Percentiles rank a stretch among this genome's conserved stretches.
These are phyloP conservation scores for Medicago arabica DNA, from an alignment of 306 rosid genomes.

Conservation along the genomic window DNA sequence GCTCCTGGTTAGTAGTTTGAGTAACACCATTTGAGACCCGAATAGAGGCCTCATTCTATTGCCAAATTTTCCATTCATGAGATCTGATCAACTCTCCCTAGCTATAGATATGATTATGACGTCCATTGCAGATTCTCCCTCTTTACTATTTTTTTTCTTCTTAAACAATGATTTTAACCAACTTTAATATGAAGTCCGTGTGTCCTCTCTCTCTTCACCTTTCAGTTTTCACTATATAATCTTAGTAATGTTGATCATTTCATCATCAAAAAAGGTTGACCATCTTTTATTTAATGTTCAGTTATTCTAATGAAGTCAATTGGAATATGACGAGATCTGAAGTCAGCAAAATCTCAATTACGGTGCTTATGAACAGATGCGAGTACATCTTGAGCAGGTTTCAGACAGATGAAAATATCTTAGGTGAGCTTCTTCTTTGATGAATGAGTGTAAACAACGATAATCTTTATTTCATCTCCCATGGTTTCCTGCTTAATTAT, in stretches of 20 bases:
- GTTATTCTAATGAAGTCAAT: slow-evolving; percentile 57
- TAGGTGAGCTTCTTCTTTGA: slow-evolving; percentile 56
- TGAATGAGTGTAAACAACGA: slow-evolving; percentile 16
- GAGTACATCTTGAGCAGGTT: slow-evolving; percentile 80
- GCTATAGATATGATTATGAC: slow-evolving; percentile 1
- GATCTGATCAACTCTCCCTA: slow-evolving; percentile 29
- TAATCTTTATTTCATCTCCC: slow-evolving; percentile 43
- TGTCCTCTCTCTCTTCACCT: neutral
- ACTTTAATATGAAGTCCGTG: slow-evolving; percentile 23
- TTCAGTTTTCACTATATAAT: slow-evolving; percentile 22
- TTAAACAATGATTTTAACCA: slow-evolving; percentile 17
- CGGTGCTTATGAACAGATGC: slow-evolving; percentile 75
- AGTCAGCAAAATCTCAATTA: slow-evolving; percentile 84
- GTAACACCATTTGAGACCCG: slow-evolving; percentile 1
- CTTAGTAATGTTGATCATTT: slow-evolving; percentile 28
- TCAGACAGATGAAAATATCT: slow-evolving; percentile 71
- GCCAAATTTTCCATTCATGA: slow-evolving; percentile 26
- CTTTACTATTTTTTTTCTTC: neutral
- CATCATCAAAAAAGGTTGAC: slow-evolving; percentile 23
- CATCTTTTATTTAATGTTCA: slow-evolving; percentile 40
- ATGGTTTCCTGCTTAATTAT: slow-evolving; percentile 30
- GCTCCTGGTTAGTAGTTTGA: slow-evolving; percentile 11
- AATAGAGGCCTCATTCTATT: slow-evolving; percentile 30
- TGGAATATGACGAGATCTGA: slow-evolving; percentile 79
- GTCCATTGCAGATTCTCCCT: neutral